phyloP scores from a whole-genome alignment of 306 rosid species.

The Hippophae gyantsensis region DNA sequence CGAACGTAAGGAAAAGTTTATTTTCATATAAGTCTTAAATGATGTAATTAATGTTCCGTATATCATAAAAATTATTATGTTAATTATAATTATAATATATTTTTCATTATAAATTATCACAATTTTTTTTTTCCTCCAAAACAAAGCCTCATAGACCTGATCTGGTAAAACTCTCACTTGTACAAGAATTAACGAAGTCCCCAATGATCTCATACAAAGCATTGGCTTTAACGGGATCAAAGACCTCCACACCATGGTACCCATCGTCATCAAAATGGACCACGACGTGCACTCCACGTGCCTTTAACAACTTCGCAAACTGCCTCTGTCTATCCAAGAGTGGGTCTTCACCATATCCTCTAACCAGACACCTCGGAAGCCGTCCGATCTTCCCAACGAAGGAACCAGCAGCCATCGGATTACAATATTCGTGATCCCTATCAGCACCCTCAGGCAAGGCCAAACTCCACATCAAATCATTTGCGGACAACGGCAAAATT shows the following conservation, averaged over 20 bases:
- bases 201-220: constrained; percentile 11
- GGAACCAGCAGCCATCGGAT: constrained; percentile 25
- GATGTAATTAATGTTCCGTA: too few relatives aligned
- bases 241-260: constrained; percentile 54
- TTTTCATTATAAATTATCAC: too few relatives aligned
- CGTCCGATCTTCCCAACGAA: constrained; percentile 38
- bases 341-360: constrained; percentile 60
- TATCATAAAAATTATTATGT: too few relatives aligned
- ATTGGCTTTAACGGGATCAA: constrained; percentile 30
- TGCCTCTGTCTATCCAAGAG: constrained; percentile 51
- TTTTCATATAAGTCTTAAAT: too few relatives aligned
- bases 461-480: constrained; percentile 56
- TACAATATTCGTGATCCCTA: constrained; percentile 55
- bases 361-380: constrained; percentile 38
- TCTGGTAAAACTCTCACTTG: background rate
- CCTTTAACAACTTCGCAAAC: constrained; percentile 30
- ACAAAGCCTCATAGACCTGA: constrained; percentile 12
- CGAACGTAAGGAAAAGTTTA: too few relatives aligned
- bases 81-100: too few relatives aligned
- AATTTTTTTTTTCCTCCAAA: too few relatives aligned
- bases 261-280: constrained; percentile 33
- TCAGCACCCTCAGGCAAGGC: constrained; percentile 47
- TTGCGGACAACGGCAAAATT: constrained; percentile 36
- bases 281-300: constrained; percentile 46
- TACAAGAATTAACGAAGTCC: constrained; percentile 20